Base-by-base conservation (phyloP, 257 asterid species). In the Forsythia viridissima region DNA sequence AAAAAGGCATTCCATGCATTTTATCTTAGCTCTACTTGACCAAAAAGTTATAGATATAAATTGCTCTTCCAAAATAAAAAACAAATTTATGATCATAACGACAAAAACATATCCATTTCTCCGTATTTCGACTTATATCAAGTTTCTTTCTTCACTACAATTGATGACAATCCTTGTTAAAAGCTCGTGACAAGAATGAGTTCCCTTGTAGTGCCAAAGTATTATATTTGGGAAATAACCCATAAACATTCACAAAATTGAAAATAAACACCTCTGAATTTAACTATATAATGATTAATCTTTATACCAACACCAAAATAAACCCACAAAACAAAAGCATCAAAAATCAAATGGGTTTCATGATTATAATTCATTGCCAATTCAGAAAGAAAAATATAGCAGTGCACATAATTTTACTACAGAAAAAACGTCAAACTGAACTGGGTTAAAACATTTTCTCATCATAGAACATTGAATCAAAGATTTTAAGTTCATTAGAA, bases 391-490 rank as follows among this genome's bases (percentile, higher is more conserved):
- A 36, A 21, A 1, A 30, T 30, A 1, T 30, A 30, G 34, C 34
- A 30, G 1, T 30, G 0, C 34, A 30, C 34, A 30, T 30, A 30
- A 30, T 30, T 30, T 30, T 30, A 30, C 34, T 30, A 30, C 1
- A 30, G 34, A 30, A 71, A 61, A 48, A 59, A 51, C 6, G 55
- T 34, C 48, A 51, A 75, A 70, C 57, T 40, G 24, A 82, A 51
- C 63, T 52, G 80, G 79, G 81, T 76, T 67, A 65, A 44, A 65
- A 44, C 42, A 71, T 66, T 52, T 38, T 52, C 20, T 65, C 21
- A 40, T 21, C 13, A 61, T 73, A 34, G 0, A 51, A 77, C 72
- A 61, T 69, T 71, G 65, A 67, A 68, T 72, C 66, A 68, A 70
- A 5, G 16, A 24, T 72, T 71, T 70, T 61, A 76, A 77, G 75